phyloP scores from a whole-genome alignment of 805 yeast genomes.

The Wickerhamiella vanderwaltii region DNA sequence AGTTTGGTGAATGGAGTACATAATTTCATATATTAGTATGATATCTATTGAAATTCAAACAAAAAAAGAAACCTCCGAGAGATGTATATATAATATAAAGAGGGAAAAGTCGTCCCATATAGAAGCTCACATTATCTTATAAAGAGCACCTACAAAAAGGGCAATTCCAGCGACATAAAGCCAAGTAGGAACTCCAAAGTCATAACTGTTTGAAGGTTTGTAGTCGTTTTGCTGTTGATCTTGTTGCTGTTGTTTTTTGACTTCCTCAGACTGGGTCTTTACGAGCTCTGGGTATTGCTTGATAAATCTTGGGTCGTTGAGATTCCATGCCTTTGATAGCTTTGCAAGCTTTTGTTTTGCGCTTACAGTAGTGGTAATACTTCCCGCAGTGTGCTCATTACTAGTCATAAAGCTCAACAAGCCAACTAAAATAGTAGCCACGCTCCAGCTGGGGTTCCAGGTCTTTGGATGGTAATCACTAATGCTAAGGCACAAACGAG shows the following conservation, averaged over 20 bases:
- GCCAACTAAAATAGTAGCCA: slow-evolving; percentile 73
- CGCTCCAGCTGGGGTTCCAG: slow-evolving; percentile 94
- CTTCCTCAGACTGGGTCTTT: background rate
- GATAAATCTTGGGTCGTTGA: slow-evolving; percentile 35
- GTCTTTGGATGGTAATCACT: slow-evolving; percentile 83
- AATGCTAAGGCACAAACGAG: slow-evolving; percentile 72
- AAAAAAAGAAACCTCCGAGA: too few species aligned
- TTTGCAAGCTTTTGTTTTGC: slow-evolving; percentile 44
- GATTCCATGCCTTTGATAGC: slow-evolving; percentile 51
- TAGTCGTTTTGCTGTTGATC: background rate
- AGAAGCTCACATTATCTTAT: slow-evolving; percentile 5
- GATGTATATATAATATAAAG: too few species aligned
- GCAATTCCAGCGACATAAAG: slow-evolving; percentile 2
- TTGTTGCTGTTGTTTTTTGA: background rate
- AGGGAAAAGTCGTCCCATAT: too few species aligned
- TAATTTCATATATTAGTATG: too few species aligned
- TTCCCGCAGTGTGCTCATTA: slow-evolving; percentile 67
- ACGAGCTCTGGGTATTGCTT: slow-evolving; percentile 58
- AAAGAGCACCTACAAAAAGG: slow-evolving; percentile 4
- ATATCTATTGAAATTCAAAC: too few species aligned
- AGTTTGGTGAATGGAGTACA: slow-evolving; percentile 9
- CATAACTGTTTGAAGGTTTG: background rate
- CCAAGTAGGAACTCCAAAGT: slow-evolving; percentile 1
- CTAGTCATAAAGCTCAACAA: slow-evolving; percentile 81
- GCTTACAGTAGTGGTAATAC: slow-evolving; percentile 48